Conservation (phyloP, 345 rosid species). For the Clausena lansium region DNA sequence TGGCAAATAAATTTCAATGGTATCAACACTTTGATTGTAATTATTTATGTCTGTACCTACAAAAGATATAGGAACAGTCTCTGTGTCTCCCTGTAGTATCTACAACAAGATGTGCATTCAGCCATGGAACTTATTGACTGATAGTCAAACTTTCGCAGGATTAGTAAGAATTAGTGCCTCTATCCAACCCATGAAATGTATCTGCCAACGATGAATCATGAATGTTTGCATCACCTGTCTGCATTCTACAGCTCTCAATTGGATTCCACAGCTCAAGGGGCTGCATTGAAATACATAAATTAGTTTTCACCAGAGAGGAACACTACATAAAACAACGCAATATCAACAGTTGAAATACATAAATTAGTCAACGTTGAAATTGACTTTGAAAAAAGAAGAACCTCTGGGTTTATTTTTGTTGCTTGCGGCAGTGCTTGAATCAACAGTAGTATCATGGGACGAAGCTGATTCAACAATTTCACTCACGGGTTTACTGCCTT, state of each 20-base stretch:
- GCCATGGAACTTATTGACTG: not conserved
- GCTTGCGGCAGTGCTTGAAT: constrained; percentile 9
- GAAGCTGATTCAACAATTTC: constrained; percentile 20
- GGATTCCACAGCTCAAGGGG: constrained; percentile 37
- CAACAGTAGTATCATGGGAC: constrained; percentile 6
- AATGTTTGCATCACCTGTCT: constrained; percentile 26
- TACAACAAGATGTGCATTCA: not conserved
- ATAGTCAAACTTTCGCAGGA: too few relatives aligned
- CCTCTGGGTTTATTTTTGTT: constrained; percentile 20
- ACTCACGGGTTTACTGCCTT: constrained; percentile 14
- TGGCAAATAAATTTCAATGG: not conserved
- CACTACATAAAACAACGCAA: not conserved
- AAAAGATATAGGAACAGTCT: not conserved
- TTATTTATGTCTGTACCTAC: not conserved
- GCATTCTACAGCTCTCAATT: constrained; percentile 19
- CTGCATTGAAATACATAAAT: constrained; percentile 17
- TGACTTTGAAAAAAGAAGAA: not conserved
- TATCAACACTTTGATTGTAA: not conserved
- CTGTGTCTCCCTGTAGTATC: not conserved
- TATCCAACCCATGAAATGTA: constrained; percentile 4
- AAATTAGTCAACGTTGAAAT: not conserved
- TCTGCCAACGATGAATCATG: not conserved
- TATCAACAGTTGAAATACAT: too few relatives aligned
- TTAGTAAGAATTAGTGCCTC: not conserved
- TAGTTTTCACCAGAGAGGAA: not conserved